A percentile compares a stretch with the other conserved stretches of the same genome.
Evolutionary conservation across 1,139 yeast species (phyloP).

Genomic region (Pichia sp.): DNA sequence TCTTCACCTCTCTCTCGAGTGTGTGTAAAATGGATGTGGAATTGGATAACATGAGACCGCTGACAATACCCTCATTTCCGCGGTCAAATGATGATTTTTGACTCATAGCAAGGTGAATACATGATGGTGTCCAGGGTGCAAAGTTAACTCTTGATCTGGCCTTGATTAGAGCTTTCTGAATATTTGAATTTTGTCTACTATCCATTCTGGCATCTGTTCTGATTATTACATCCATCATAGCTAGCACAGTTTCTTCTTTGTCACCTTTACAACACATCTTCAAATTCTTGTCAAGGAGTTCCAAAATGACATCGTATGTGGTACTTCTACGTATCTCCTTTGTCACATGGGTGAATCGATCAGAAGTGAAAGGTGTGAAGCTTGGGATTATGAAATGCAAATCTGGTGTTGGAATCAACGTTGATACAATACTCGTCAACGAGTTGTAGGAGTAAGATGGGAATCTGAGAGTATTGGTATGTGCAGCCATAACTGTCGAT

Average conservation of each 20-base stretch:
- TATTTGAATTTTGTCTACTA: constrained; percentile 41
- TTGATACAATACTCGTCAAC: constrained; percentile 71
- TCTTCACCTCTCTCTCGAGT: constrained; percentile 59
- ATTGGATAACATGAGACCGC: constrained; percentile 76
- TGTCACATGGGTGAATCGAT: constrained; percentile 46
- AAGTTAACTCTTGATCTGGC: constrained; percentile 74
- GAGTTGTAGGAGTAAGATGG: constrained; percentile 92
- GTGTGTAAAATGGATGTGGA: constrained; percentile 65
- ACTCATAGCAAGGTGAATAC: constrained; percentile 74
- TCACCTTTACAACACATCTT: constrained; percentile 59
- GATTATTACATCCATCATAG: constrained; percentile 69
- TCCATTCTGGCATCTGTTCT: constrained; percentile 40
- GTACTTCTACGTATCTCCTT: constrained; percentile 63
- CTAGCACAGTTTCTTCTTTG: constrained; percentile 46
- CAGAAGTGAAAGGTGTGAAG: constrained; percentile 77
- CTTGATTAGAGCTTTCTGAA: constrained; percentile 71
- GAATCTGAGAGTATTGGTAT: constrained; percentile 82
- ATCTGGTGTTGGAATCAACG: constrained; percentile 83
- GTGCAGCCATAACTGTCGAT: constrained; percentile 74
- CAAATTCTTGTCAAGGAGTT: constrained; percentile 70
- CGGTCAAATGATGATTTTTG: constrained; percentile 54
- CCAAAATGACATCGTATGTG: constrained; percentile 79
- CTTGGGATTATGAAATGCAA: constrained; percentile 82
- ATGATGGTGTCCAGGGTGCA: constrained; percentile 83
- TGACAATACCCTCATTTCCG: constrained; percentile 29